A percentile compares a stretch with the other conserved stretches of the same genome.
Evolutionary conservation across 2,329 filamentous ascomycete species (phyloP).

Genomic region (Cercospora citrullina): DNA sequence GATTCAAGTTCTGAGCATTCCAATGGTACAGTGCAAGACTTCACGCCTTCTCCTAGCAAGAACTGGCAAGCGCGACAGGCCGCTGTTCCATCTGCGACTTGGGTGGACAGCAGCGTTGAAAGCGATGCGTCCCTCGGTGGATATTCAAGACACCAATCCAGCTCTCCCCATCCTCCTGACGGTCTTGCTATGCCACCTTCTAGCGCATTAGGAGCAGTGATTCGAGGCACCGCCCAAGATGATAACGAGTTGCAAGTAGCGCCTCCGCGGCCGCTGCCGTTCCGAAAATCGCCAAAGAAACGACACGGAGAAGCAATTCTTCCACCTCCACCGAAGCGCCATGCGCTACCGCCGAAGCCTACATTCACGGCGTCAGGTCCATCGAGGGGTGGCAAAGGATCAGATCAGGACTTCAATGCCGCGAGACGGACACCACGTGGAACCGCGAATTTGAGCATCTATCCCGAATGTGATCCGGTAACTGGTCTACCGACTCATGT

Average conservation of each 20-base stretch:
- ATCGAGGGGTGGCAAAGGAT: background rate
- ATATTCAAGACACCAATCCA: background rate
- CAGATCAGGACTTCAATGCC: background rate
- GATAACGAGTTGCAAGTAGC: constrained; percentile 7
- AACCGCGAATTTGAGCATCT: background rate
- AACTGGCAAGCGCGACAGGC: constrained; percentile 6
- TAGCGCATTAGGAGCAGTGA: constrained; percentile 9
- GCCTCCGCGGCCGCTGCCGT: constrained; percentile 5
- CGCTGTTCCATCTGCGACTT: background rate
- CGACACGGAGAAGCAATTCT: background rate
- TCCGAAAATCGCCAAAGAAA: background rate
- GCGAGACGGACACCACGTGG: background rate
- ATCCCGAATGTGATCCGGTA: background rate
- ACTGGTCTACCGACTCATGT: background rate
- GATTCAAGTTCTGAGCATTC: constrained; percentile 7
- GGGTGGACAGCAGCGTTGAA: constrained; percentile 1
- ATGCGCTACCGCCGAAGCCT: background rate
- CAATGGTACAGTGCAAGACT: constrained; percentile 2
- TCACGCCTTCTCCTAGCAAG: constrained; percentile 8
- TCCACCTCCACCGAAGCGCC: constrained; percentile 1
- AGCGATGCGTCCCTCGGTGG: constrained; percentile 2
- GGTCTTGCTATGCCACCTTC: constrained; percentile 6
- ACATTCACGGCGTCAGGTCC: background rate
- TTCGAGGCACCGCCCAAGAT: constrained; percentile 7
- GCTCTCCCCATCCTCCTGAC: background rate